phyloP scores from a whole-genome alignment of 2,329 filamentous ascomycete species.

The Teratosphaeria viscida region DNA sequence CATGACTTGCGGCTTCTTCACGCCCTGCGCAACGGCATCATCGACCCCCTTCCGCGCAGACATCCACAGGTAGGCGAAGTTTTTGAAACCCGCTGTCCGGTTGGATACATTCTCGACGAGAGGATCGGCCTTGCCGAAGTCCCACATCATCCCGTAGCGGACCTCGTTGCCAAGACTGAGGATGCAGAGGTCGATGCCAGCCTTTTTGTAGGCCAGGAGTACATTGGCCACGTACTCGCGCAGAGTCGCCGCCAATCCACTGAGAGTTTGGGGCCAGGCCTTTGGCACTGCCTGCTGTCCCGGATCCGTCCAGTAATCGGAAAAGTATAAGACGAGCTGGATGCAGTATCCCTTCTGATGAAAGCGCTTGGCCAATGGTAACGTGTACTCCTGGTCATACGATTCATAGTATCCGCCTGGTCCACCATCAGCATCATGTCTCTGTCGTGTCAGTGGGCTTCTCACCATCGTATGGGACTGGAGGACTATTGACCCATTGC shows the following conservation, averaged over 20 bases:
- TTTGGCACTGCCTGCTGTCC: slow-evolving; percentile 24
- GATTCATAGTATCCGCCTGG: slow-evolving; percentile 14
- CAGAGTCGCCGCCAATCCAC: slow-evolving; percentile 21
- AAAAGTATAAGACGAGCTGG: slow-evolving; percentile 26
- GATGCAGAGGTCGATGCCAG: slow-evolving; percentile 31
- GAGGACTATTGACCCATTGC: slow-evolving; percentile 21
- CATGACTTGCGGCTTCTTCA: slow-evolving; percentile 23
- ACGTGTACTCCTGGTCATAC: slow-evolving; percentile 25
- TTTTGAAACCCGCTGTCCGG: slow-evolving; percentile 25
- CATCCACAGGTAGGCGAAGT: slow-evolving; percentile 22
- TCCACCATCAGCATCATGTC: not conserved
- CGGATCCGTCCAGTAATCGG: slow-evolving; percentile 29
- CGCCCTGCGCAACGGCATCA: slow-evolving; percentile 23
- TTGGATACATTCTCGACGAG: slow-evolving; percentile 24
- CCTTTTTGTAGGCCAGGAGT: slow-evolving; percentile 30
- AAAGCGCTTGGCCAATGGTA: slow-evolving; percentile 26
- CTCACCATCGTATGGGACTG: slow-evolving; percentile 18
- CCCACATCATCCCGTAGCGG: slow-evolving; percentile 30
- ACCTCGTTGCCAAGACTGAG: slow-evolving; percentile 34
- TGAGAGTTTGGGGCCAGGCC: slow-evolving; percentile 26
- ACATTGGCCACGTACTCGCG: slow-evolving; percentile 27
- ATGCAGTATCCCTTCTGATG: slow-evolving; percentile 27
- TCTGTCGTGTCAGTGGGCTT: not conserved
- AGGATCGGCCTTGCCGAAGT: slow-evolving; percentile 25
- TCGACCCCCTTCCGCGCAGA: slow-evolving; percentile 22